Base-by-base conservation (phyloP, 148 eudicot species). In the Amaranthus palmeri region DNA sequence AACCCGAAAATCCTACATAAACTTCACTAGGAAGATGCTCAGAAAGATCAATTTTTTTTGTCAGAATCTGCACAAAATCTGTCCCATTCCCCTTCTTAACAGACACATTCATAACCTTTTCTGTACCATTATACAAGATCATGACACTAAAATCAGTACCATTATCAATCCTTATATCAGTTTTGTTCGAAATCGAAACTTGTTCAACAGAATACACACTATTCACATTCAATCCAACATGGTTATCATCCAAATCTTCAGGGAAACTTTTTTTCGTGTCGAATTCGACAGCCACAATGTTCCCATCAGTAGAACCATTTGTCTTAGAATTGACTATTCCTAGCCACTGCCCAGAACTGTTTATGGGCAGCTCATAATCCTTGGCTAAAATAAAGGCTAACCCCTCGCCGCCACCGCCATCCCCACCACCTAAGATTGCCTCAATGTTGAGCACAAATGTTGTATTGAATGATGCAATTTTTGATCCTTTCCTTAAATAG, bases 241-340 rank as follows among this genome's bases (percentile, higher is more conserved):
- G 85, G 60, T 82, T 82, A 55, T 68, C 6, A 52, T 82, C 85
- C 44, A 76, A 0, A 65, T 82, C 85, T 64, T 72, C 56, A 0
- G 47, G n/a, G 65, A 71, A 82, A 15, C 82, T 82, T 66, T 79
- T 82, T 69, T 69, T 82, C 4, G 85, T 82, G 64, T 82, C 85
- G 8, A 82, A 82, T 66, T 82, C 85, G 10, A 82, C 53, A 0
- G 82, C 85, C n/a, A 82, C 77, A 68, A 82, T 76, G 41, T n/a
- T 6, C 53, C 42, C 60, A 0, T 7, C 4, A 2, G 57, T 18
- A 8, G 82, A 56, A 7, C 80, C 82, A 48, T 79, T 76, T 3
- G 75, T 79, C 10, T 46, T 65, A 12, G 65, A 49, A 10, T 76
- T 76, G 17, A 72, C 82, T 9, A 80, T 61, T 14, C 79, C 82